Evolutionary conservation across 768 basidiomycete species (phyloP), one percentile per base, ranked within the genome.

Genomic region (Coprinopsis strossmayeri): DNA sequence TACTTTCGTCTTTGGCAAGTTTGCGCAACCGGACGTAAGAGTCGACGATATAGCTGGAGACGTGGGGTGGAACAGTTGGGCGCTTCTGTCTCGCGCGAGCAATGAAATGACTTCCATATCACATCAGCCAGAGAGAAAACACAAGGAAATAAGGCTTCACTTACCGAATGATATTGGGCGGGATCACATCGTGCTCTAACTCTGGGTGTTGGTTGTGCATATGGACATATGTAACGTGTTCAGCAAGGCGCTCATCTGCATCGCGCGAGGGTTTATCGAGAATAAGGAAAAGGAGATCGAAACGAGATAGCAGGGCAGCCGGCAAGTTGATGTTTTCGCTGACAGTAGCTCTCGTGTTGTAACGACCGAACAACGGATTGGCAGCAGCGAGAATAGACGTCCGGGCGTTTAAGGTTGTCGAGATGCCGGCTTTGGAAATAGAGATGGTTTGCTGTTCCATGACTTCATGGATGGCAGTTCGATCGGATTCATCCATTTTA

Each of bases 361-460:
- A 99, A 25, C 96, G 88, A 23, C 96, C 96, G 57, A 96, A 98
- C 0, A 98, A 72, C 28, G 96, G 96, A 66, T 99, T 99, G 49
- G 96, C 96, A 10, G 96, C 96, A 2, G 96, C 96, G 12, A 99
- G 81, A 60, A 99, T 91, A 5, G 96, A 98, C 1, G 95, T 95
- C 45, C 96, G 84, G 21, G 96, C 96, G 59, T 98, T 98, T 40
- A 99, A 76, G 1, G 96, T 98, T 5, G 96, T 99, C 7, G 95
- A 94, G 61, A 99, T 99, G 20, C 96, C 96, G 3, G 96, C 96
- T 67, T 98, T 99, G 35, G 96, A 96, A 54, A 99, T 99, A 2
- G 95, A 98, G 49, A 99, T 97, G 0, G 96, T 99, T 69, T 99
- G 96, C 65, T 98, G 96, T 68, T 98, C 95, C 96, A 99, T 99